Evolutionary conservation across 371 early-diverging fungal species (phyloP), one percentile per base, ranked within the genome.

Genomic region (Apophysomyces variabilis): DNA sequence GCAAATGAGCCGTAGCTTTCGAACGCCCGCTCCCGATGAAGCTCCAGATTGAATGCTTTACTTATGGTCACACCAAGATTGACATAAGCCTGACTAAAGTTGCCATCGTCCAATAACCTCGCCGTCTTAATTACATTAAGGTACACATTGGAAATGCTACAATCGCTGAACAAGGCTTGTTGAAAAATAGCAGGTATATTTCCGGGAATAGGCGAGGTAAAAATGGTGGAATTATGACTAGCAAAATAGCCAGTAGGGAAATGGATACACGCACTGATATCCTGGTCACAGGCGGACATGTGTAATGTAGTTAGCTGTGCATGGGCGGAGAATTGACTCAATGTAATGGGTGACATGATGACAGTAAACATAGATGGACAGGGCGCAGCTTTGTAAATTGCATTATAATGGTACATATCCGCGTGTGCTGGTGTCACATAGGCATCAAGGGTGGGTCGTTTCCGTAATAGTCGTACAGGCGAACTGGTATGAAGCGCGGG

Each of bases 61-160:
- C 58, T 64, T 11, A 67, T 67, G 14, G 62, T 67, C 12, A 65
- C 58, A 38, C 71, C 71, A 38, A 65, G 59, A 44, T 67, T 67
- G 38, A 71, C 67, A 47, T 67, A 71, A 0, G 71, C 71, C 45
- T 71, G 71, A 39, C 59, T 71, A 39, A 61, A 71, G 7, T 64
- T 56, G 3, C 56, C 50, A 7, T 64, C 46, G 13, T 71, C 71
- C 7, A 66, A n/a, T 5, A 71, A 37, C n/a, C 57, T 63, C 12
- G 62, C 62, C 3, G 71, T 67, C 38, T 67, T 71, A 18, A 71
- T 37, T 18, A 71, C 43, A 16, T 67, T 71, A 61, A 64, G 65
- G 35, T 59, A 71, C 21, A 71, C 39, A 38, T 67, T 71, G 14
- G 67, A 44, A 7, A 67, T 26, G 18, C 32, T 64, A 43, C 64